Evolutionary conservation across 345 rosid species (phyloP), one percentile per base, ranked within the genome.

Genomic region (Conringia planisiliqua): DNA sequence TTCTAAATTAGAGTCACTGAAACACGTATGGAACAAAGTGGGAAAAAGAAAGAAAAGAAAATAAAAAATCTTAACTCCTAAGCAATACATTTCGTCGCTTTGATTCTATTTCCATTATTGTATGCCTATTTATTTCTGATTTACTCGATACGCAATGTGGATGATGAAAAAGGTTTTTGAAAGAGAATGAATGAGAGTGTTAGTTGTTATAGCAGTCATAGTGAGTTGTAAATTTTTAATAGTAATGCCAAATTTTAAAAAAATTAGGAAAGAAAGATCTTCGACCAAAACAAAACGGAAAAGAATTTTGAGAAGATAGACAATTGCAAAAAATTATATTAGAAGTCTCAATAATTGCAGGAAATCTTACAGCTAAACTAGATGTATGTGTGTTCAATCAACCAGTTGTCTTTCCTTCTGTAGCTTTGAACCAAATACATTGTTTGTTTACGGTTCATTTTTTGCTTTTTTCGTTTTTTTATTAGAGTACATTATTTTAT

Each of bases 401-500:
- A 62, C 79, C 88, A 86, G 88, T 86, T 82, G 86, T 77, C 65
- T 77, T 81, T 65, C 14, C 65, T 11, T 30, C 57, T n/a, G 40
- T 26, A 16, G 10, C 32, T 57, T 74, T 55, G 55, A 46, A 75
- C 42, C 72, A 42, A 38, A 70, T 48, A 52, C 58, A 52, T 52
- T 52, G 33, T 12, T 26, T 52, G 8, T 32, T 32, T 22, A n/a
- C n/a, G n/a, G n/a, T 22, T 22, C 2, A 1, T 22, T 22, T 22
- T 22, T 22, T 22, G 24, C 24, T 22, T 22, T 22, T 22, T 22
- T 22, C 24, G 24, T 22, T 22, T 1, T 22, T 22, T 22, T 22
- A 22, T 22, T 22, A 22, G 24, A 22, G 1, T 22, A 22, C 24
- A 22, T 22, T 22, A 22, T 22, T 22, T 22, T 22, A 22, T 22